Base-by-base conservation (phyloP, 495 filamentous ascomycete species). In the Platismatia glauca region DNA sequence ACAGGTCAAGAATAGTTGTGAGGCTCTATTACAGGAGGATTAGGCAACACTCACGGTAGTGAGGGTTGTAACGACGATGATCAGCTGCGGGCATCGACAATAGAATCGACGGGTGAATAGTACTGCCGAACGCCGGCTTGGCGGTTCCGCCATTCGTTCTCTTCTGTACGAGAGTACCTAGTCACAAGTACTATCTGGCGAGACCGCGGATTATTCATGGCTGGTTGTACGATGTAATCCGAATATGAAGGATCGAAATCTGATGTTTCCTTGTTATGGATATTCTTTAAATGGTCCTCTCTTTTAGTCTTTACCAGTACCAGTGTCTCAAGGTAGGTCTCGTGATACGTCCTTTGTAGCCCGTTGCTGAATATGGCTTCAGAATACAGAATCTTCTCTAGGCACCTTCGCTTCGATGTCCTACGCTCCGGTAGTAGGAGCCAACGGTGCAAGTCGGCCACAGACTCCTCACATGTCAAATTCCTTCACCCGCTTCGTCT, bases 401-500 rank as follows among this genome's bases (percentile, higher is more conserved):
- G 9, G n/a, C 12, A 39, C 9, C 44, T 24, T 37, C 18, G 1
- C 31, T 39, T 39, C 16, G 24, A 61, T 61, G 24, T 61, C 34
- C 16, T 33, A 37, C 43, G 16, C 59, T 61, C 33, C 27, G 24
- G 15, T 39, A 7, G 18, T 16, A 41, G 59, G 16, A 13, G 53
- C 27, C 27, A 39, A 57, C 22, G 56, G n/a, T 8, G 20, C 52
- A 58, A n/a, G 27, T 22, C 39, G 22, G 39, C 58, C 55, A 20
- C 55, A 64, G 41, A 55, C 33, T 38, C 44, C 62, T 50, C 62
- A 66, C n/a, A 33, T 50, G 20, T 65, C 65, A 38, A 57, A 68
- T 22, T 77, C 72, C 18, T 77, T 76, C 63, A 69, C 70, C 44
- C 72, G 75, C 33, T 57, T 77, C 29, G 72, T 75, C 41, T 68